Base-by-base conservation (phyloP, 768 basidiomycete genomes). In the Lactarius quietus region DNA sequence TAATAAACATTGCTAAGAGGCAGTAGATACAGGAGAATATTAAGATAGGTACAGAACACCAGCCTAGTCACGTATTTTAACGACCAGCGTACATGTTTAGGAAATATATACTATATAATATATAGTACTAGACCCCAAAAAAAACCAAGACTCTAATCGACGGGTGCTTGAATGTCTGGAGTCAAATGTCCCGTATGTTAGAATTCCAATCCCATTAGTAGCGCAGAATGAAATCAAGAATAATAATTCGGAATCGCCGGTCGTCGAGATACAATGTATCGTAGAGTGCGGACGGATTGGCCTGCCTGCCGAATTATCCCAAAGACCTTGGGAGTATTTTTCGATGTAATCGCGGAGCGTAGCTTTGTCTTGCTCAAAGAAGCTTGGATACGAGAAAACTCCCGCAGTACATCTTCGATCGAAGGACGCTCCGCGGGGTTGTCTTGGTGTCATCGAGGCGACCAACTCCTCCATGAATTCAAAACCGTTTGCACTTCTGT, bases 401-500 rank as follows among this genome's bases (percentile, higher is more conserved):
- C 72, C 4, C 36, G 29, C 9, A 74, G 69, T 18, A 78, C 76
- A 10, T 74, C 63, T 35, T 72, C 71, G 39, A 75, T 77, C 0
- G 61, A 67, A 1, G 77, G 78, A 2, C 78, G 73, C 33, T 73
- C 71, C 5, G 55, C 38, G 1, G 78, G 76, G 41, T 77, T 74
- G 0, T 72, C 68, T 45, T 74, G 68, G n/a, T 0, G 72, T 68
- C 78, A 79, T 79, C 33, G 74, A 74, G 2, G 61, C 63, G 1
- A 76, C 66, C 5, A 79, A 70, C 1, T 65, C 65, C 14, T 38
- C 17, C 67, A 78, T 73, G 64, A 79, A 77, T 6, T 76, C 74
- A 20, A 78, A 65, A 1, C 73, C 73, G 5, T 48, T n/a, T 28
- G 29, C 67, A 70, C 33, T 57, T 63, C 72, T 74, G 62, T 20